Conservation (phyloP, 176 grass and related monocot genomes). For the Thinopyrum elongatum region DNA sequence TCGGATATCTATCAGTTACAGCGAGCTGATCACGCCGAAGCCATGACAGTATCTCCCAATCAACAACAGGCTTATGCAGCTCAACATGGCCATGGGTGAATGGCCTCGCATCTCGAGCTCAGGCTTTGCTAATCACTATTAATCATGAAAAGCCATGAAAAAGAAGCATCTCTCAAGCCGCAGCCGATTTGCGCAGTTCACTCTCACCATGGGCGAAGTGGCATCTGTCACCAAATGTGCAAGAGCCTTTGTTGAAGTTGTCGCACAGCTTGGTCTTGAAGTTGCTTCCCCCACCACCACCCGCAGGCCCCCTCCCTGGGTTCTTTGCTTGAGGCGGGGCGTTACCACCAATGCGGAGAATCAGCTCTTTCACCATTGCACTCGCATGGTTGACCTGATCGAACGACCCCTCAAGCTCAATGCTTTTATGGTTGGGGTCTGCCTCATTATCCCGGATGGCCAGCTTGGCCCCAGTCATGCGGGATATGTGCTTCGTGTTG, state of each 20-base stretch:
- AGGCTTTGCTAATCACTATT: conserved; percentile 12
- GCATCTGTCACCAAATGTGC: conserved; percentile 89
- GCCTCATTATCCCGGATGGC: conserved; percentile 86
- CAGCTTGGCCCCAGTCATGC: conserved; percentile 74
- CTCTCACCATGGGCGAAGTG: conserved; percentile 77
- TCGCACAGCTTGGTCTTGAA: conserved; percentile 97
- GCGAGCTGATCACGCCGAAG: not conserved
- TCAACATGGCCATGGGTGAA: conserved; percentile 7
- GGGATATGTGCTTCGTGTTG: conserved; percentile 92
- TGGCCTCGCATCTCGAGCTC: not conserved
- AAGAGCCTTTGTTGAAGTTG: conserved; percentile 83
- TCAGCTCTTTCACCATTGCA: conserved; percentile 83
- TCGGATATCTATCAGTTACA: conserved; percentile 22
- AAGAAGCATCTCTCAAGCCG: conserved; percentile 26
- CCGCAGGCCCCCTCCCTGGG: conserved; percentile 19
- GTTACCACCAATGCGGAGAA: conserved; percentile 63
- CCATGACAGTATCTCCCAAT: not conserved
- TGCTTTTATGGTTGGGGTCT: conserved; percentile 74
- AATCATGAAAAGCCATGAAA: conserved; percentile 7
- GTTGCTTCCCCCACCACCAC: conserved; percentile 48
- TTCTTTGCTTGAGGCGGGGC: conserved; percentile 37
- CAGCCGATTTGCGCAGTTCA: conserved; percentile 60
- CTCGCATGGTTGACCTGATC: conserved; percentile 97
- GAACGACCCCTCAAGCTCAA: conserved; percentile 90
- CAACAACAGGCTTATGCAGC: not conserved